Evolutionary conservation across 768 basidiomycete species (phyloP), one percentile per base, ranked within the genome.

Genomic region (Chalciporus pseudorubinellus): DNA sequence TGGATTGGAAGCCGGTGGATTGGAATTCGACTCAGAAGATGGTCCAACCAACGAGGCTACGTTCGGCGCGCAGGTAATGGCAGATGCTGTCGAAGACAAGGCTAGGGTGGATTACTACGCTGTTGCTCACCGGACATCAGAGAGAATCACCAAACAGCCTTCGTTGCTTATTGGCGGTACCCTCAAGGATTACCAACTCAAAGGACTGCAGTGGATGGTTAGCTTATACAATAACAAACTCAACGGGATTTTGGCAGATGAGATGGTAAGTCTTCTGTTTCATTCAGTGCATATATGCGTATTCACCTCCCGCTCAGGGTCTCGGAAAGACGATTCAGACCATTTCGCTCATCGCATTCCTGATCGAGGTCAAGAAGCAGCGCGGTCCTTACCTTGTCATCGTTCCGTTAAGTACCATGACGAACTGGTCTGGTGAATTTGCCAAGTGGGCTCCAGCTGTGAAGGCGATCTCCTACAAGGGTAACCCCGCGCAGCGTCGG

Each of bases 171-270:
- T 89, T 28, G 93, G 93, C 54, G 94, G 94, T 42, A 92, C 85
- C 1, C 76, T 98, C 62, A 98, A 97, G 70, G 92, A 94, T 41
- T 95, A 97, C 66, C 94, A 97, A 70, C 52, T 97, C 61, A 94
- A 95, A 73, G 94, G 94, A 51, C 70, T 98, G 61, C 94, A 95
- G 70, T 98, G 94, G 94, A 95, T 97, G 93, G 94, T 98, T 62
- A 92, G 88, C 70, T 77, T 97, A 72, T 95, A 94, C 70, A 97
- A 98, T 70, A 98, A 97, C 77, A 84, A 86, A 63, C 78, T 95
- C 53, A 95, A 98, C 61, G 94, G 94, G 52, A 95, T 98, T 58
- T 71, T 97, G 39, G 94, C 94, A 53, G 94, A 98, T 62, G 90
- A 93, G 72, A 95, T 95, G 93, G 88, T 84, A 49, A 49, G 75